phyloP scores from a whole-genome alignment of 345 rosid species.

The Euphorbia peplus region DNA sequence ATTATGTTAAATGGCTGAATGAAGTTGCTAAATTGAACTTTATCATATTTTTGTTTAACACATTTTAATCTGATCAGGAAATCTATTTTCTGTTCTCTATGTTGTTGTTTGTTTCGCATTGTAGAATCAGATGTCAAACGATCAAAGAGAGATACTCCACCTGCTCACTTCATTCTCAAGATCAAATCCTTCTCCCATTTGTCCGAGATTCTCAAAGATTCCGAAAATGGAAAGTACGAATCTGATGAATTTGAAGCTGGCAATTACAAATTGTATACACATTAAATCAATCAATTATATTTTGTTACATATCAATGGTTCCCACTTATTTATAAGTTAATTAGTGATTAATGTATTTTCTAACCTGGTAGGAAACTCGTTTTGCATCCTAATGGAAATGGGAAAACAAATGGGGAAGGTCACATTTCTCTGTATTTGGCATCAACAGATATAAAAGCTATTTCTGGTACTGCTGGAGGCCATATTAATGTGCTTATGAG shows the following conservation, averaged over 20 bases:
- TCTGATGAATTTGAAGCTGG: slow-evolving; percentile 1
- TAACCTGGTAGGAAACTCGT: slow-evolving; percentile 7
- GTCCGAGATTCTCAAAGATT: not conserved
- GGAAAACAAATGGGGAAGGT: not conserved
- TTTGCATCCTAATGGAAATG: slow-evolving; percentile 1
- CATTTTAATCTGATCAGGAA: too few species aligned
- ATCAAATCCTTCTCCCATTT: not conserved
- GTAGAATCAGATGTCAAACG: not conserved
- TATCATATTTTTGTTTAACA: too few species aligned
- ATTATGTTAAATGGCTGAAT: too few species aligned
- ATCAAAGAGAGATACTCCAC: not conserved
- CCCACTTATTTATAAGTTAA: not conserved
- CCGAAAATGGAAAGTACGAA: not conserved
- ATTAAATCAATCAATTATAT: not conserved
- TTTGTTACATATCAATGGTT: too few species aligned
- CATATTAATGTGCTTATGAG: not conserved
- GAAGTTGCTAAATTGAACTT: too few species aligned
- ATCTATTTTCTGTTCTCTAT: not conserved
- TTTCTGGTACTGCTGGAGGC: not conserved
- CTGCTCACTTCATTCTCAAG: slow-evolving; percentile 1
- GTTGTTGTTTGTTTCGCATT: too few species aligned
- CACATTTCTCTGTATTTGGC: slow-evolving; percentile 12
- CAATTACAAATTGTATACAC: not conserved
- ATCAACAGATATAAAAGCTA: not conserved
- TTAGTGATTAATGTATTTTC: not conserved